Evolutionary conservation across 176 grass and related monocot species (phyloP).

Genomic region (bread wheat (Triticum aestivum)): IWGSC_CS_RefSeq_v2.1 NC_057795.1:18577525-18578024

Average conservation of each 20-base stretch:
- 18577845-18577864: background rate
- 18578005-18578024: background rate
- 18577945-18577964: background rate
- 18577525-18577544: background rate
- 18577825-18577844: constrained; percentile 3
- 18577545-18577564: constrained; percentile 34
- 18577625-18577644: background rate
- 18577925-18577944: background rate
- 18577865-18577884: background rate
- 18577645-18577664: too few relatives aligned
- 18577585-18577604: constrained; percentile 26
- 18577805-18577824: background rate
- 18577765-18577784: background rate
- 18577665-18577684: too few relatives aligned
- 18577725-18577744: too few relatives aligned
- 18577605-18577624: constrained; percentile 8
- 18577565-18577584: constrained; percentile 44
- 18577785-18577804: background rate
- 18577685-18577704: too few relatives aligned
- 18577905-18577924: background rate
- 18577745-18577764: too few relatives aligned
- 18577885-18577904: background rate
- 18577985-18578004: background rate
- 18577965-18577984: background rate
- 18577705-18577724: too few relatives aligned